Conservation (phyloP, 1,284 basidiomycete genomes). For the Porogramme epimiltina region DNA sequence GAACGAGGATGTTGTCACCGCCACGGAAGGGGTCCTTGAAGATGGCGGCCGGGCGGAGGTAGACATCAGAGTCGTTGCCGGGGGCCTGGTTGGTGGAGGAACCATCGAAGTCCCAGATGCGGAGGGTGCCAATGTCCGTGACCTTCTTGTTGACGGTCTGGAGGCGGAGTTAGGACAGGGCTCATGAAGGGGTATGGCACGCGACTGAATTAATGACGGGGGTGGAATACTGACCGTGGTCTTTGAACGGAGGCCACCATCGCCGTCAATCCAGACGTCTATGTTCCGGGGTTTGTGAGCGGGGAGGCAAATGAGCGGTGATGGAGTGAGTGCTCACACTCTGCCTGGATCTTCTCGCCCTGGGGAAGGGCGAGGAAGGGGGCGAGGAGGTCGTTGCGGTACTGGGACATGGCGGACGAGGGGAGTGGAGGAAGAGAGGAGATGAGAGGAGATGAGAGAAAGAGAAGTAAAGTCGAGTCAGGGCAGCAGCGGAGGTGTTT, state of each 20-base stretch:
- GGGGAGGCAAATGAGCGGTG: slow-evolving; percentile 6
- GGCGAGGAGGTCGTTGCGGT: slow-evolving; percentile 83
- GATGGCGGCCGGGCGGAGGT: slow-evolving; percentile 95
- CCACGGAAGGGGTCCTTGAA: slow-evolving; percentile 99
- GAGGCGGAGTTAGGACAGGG: background rate
- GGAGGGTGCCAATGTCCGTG: slow-evolving; percentile 85
- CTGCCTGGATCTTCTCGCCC: slow-evolving; percentile 88
- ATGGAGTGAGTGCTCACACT: slow-evolving; percentile 60
- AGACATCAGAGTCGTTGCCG: slow-evolving; percentile 95
- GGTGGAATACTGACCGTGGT: slow-evolving; percentile 67
- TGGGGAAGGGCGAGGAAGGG: slow-evolving; percentile 87
- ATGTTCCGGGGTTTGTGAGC: slow-evolving; percentile 29
- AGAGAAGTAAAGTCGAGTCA: slow-evolving; percentile 9
- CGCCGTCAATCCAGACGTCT: slow-evolving; percentile 97
- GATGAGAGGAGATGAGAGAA: slow-evolving; percentile 19
- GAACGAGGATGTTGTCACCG: slow-evolving; percentile 96
- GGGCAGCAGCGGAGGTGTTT: slow-evolving; percentile 16
- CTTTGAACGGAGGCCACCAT: slow-evolving; percentile 91
- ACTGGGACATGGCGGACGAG: slow-evolving; percentile 38
- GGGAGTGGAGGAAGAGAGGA: slow-evolving; percentile 20
- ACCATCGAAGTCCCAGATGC: slow-evolving; percentile 99
- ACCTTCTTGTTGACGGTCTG: slow-evolving; percentile 85
- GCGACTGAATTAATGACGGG: background rate
- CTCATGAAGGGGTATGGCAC: background rate
- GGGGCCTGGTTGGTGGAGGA: slow-evolving; percentile 97